A percentile compares a stretch with the other conserved stretches of the same genome.
Conservation (phyloP, 1,139 yeast genomes). For the Suhomyces coccinellae region DNA sequence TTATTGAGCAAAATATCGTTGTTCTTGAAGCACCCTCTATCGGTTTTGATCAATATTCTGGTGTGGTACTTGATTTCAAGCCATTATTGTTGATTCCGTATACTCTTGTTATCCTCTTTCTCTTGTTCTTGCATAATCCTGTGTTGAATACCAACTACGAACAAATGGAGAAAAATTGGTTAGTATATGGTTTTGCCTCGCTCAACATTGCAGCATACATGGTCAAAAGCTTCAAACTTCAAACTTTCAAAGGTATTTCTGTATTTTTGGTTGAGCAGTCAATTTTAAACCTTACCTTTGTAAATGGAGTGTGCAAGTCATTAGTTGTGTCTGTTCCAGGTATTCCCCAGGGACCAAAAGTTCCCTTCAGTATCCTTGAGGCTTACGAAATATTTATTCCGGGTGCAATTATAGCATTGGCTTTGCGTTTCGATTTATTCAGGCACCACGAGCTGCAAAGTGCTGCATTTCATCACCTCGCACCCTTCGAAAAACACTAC, state of each 20-base stretch:
- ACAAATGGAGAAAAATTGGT: slow-evolving; percentile 25
- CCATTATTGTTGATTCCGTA: slow-evolving; percentile 27
- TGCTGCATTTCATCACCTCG: slow-evolving; percentile 40
- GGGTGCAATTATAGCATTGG: slow-evolving; percentile 49
- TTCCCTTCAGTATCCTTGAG: slow-evolving; percentile 39
- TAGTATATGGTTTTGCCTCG: slow-evolving; percentile 35
- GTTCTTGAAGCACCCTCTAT: slow-evolving; percentile 22
- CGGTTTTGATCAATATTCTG: slow-evolving; percentile 21
- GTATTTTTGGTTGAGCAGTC: slow-evolving; percentile 36
- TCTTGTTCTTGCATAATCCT: slow-evolving; percentile 27
- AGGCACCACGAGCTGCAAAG: slow-evolving; percentile 30
- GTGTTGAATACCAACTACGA: slow-evolving; percentile 16
- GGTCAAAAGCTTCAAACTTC: slow-evolving; percentile 29
- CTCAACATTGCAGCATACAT: slow-evolving; percentile 38
- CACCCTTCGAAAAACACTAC: slow-evolving; percentile 44
- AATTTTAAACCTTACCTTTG: background rate
- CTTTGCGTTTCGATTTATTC: slow-evolving; percentile 51
- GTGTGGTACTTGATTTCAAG: slow-evolving; percentile 36
- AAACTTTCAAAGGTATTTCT: slow-evolving; percentile 46
- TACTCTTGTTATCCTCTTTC: slow-evolving; percentile 18
- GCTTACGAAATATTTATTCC: slow-evolving; percentile 65
- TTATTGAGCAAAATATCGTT: slow-evolving; percentile 18
- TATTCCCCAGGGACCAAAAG: slow-evolving; percentile 1
- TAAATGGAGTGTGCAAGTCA: background rate
- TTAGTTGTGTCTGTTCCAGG: slow-evolving; percentile 38